A percentile compares a stretch with the other conserved stretches of the same genome.
Evolutionary conservation across 208 protist genomes (phyloP).

Genomic region (Naegleria fowleri): DNA sequence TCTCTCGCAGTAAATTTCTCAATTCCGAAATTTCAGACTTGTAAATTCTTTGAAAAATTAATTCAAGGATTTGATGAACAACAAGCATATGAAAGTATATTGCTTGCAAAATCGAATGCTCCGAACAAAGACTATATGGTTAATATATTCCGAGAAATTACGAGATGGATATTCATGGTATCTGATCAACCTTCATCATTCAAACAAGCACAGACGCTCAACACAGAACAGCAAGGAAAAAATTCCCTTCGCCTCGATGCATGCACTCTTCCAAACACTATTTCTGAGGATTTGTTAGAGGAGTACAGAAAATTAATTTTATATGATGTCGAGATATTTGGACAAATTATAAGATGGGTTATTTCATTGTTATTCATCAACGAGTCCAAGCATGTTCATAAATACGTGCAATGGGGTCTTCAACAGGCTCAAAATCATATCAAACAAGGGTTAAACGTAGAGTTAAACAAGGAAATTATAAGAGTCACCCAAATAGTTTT

Average conservation of each 20-base stretch:
- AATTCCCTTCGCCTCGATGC: background rate
- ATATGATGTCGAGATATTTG: background rate
- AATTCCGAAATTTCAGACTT: no score
- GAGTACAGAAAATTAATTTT: background rate
- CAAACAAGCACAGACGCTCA: background rate
- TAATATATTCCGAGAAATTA: background rate
- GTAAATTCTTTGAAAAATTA: background rate
- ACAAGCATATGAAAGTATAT: background rate
- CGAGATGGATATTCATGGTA: background rate
- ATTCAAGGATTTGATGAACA: background rate
- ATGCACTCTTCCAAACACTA: background rate
- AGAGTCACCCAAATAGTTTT: background rate
- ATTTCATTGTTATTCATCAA: background rate
- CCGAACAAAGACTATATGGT: background rate
- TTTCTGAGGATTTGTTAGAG: background rate
- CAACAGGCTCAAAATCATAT: background rate
- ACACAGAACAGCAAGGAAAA: no score
- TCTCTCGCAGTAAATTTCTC: no score
- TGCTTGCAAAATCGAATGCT: no score
- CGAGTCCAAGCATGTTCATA: background rate
- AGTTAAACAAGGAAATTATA: background rate
- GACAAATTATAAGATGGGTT: background rate
- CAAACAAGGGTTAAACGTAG: background rate
- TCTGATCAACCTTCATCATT: background rate
- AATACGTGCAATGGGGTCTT: background rate